phyloP scores from a whole-genome alignment of 225 moss, liverwort and hornwort genomes.

The Polytrichum commune region DNA sequence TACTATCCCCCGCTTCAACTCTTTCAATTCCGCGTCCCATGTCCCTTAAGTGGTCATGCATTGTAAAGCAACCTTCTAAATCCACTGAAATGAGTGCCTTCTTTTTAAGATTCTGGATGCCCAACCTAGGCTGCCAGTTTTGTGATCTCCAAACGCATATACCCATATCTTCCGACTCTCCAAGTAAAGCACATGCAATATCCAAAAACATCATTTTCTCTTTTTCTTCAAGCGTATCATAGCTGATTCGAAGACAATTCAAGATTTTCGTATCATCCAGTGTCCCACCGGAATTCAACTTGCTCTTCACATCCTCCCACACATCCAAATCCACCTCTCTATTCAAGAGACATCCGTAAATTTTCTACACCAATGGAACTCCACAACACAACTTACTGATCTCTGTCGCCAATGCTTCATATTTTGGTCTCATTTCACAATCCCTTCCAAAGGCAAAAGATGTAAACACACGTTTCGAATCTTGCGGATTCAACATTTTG shows the following conservation, averaged over 20 bases:
- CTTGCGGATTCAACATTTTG: not conserved
- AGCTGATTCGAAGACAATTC: not conserved
- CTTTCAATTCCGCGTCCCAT: slow-evolving; percentile 4
- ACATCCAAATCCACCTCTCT: not conserved
- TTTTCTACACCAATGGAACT: not conserved
- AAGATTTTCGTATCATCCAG: not conserved
- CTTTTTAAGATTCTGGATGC: not conserved
- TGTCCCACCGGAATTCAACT: not conserved
- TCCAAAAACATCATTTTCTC: slow-evolving; percentile 8
- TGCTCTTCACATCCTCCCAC: not conserved
- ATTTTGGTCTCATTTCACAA: not conserved
- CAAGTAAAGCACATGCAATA: slow-evolving; percentile 1
- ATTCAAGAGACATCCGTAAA: not conserved
- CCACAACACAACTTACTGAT: not conserved
- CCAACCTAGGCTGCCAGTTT: not conserved
- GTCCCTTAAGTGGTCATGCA: slow-evolving; percentile 3
- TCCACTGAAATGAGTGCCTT: not conserved
- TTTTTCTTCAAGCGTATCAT: not conserved
- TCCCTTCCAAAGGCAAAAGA: slow-evolving; percentile 1
- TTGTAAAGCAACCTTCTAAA: not conserved
- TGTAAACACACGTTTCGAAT: not conserved
- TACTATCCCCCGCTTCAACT: not conserved
- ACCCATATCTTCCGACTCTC: not conserved
- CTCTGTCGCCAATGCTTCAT: not conserved
- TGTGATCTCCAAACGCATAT: not conserved